phyloP scores from a whole-genome alignment of 2,329 filamentous ascomycete species.

The Fusarium odoratissimum region DNA sequence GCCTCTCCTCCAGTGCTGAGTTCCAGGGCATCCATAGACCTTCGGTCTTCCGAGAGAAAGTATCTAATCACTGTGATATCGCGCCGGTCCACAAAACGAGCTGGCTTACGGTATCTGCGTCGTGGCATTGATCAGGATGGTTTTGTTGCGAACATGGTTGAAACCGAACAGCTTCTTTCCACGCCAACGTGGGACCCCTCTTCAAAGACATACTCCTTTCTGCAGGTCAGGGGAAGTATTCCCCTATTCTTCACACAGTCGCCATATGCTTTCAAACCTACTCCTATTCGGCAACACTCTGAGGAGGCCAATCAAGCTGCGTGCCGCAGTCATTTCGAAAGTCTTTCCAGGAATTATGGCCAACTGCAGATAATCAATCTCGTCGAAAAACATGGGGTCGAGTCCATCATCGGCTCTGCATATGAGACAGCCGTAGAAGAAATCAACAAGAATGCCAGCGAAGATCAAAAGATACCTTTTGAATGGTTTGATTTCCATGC shows the following conservation, averaged over 20 bases:
- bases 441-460: constrained; percentile 72
- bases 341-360: constrained; percentile 77
- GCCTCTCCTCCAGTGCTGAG: constrained; percentile 43
- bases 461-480: constrained; percentile 63
- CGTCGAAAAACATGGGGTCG: constrained; percentile 88
- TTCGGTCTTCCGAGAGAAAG: constrained; percentile 62
- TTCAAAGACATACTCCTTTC: constrained; percentile 79
- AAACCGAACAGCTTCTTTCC: constrained; percentile 94
- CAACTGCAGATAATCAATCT: constrained; percentile 82
- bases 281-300: constrained; percentile 85
- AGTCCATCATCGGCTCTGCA: constrained; percentile 80
- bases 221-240: constrained; percentile 91
- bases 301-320: constrained; percentile 81
- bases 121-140: constrained; percentile 92
- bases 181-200: constrained; percentile 71
- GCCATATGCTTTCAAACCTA: constrained; percentile 91
- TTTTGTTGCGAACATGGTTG: constrained; percentile 87
- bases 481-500: constrained; percentile 99
- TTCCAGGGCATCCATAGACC: constrained; percentile 51
- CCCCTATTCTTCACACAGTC: constrained; percentile 96
- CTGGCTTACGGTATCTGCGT: constrained; percentile 89
- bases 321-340: constrained; percentile 82
- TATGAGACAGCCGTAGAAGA: constrained; percentile 76
- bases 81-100: constrained; percentile 85
- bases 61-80: constrained; percentile 92